A percentile compares a stretch with the other conserved stretches of the same genome.
phyloP scores from a whole-genome alignment of 2,329 filamentous ascomycete species.

The Achaetomium macrosporum region DNA sequence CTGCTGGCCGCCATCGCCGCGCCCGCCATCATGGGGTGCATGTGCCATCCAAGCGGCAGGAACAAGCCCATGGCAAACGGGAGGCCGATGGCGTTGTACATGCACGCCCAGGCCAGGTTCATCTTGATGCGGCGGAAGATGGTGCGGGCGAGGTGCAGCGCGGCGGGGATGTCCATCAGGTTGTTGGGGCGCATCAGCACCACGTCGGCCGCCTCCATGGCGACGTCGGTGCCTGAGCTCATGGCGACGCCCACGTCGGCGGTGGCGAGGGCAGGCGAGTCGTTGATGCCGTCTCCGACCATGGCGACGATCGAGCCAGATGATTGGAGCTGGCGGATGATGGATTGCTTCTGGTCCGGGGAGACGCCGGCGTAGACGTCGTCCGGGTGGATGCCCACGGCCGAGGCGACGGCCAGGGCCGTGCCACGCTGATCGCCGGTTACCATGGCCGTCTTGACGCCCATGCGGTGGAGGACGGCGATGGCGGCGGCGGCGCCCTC shows the following conservation, averaged over 20 bases:
- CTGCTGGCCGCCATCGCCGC: conserved; percentile 89
- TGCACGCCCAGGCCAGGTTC: conserved; percentile 86
- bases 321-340: conserved; percentile 71
- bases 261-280: conserved; percentile 89
- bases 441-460: conserved; percentile 82
- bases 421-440: conserved; percentile 87
- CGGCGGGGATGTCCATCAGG: conserved; percentile 85
- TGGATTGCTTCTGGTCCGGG: conserved; percentile 83
- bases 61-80: conserved; percentile 97
- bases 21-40: conserved; percentile 91
- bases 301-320: conserved; percentile 73
- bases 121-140: conserved; percentile 93
- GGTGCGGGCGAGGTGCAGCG: conserved; percentile 70
- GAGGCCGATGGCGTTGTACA: conserved; percentile 86
- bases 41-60: conserved; percentile 76
- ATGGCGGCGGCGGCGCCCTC: conserved; percentile 76
- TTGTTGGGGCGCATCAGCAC: conserved; percentile 92
- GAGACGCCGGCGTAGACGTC: conserved; percentile 83
- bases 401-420: conserved; percentile 73
- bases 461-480: conserved; percentile 74
- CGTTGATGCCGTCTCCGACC: conserved; percentile 98
- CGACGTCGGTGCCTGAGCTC: conserved; percentile 87
- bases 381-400: conserved; percentile 71
- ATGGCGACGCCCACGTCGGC: conserved; percentile 92
- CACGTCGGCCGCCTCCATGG: conserved; percentile 93